Evolutionary conservation across 768 basidiomycete genomes (phyloP), one percentile per base, ranked within the genome.

Genomic region (Phylloporus arenicola): DNA sequence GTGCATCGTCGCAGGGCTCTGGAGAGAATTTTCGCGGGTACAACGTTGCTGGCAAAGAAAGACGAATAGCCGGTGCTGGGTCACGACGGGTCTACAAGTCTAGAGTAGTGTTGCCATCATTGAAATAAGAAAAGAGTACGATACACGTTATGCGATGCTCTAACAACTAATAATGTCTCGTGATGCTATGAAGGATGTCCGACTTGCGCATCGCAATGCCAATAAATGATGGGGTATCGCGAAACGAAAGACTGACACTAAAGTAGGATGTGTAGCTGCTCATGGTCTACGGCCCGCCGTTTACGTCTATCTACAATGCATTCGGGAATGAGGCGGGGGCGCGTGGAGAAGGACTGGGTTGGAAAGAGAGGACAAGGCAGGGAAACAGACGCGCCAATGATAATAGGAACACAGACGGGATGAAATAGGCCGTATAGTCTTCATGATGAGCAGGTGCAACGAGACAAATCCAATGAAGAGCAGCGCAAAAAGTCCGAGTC

Each of bases 71-170:
- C 52, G 34, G 42, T 19, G 25, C 13, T 31, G 4, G 30, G 11
- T 31, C 30, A 29, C 27, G 27, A 29, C 27, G 6, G 11, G 34
- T 44, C 17, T 37, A 35, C 31, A n/a, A 11, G 14, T 53, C 55
- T 55, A 56, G 29, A 16, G 2, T 29, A 53, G 35, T 50, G 39
- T 51, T 52, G 39, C 40, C 49, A 52, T 56, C 41, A n/a, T n/a
- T n/a, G n/a, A 25, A 68, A 66, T 60, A 69, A 43, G 47, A 60
- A 57, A 64, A 62, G 52, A 64, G 62, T 74, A 70, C 64, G 60
- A 62, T 73, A 72, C 72, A 70, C 47, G 69, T 68, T 76, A 70
- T 81, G 79, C 79, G 80, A 81, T 82, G 82, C 81, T 83, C 81
- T 82, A 80, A 59, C 60, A 68, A 10, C 71, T 70, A 76, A 72